Base-by-base conservation (phyloP, 2,329 filamentous ascomycete species). In the Aspergillus bombycis region DNA sequence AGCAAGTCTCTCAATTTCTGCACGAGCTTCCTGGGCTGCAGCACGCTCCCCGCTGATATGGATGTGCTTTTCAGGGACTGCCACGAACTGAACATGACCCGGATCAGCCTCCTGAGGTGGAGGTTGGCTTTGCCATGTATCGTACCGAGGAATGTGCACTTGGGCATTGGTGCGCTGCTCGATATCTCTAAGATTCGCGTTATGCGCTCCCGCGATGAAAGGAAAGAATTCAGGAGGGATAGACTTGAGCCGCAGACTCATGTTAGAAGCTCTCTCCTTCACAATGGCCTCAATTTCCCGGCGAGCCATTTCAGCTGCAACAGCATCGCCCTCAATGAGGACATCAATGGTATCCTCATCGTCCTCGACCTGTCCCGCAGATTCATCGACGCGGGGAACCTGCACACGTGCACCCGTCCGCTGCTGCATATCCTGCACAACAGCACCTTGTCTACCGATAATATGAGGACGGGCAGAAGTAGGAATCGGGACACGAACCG, bases 181-280 rank as follows among this genome's bases (percentile, higher is more conserved):
- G 58, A 97, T 83, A 43, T 86, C 85, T 67, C 87, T 84, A 61
- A 92, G 80, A 57, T 88, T 82, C 54, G 86, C 82, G 75, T 93
- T 92, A 75, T 91, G 86, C 11, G 90, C 88, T 56, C 93, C 93
- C 28, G 93, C 90, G 77, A 99, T 90, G 83, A 99, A 99, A 58
- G 94, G 94, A 80, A 95, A 99, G 79, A 95, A 96, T 76, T 97
- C 93, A 30, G 93, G 87, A 9, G 95, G 94, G 64, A 99, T 90
- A 56, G 89, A 89, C 78, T 90, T 92, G 68, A 99, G 80, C 71
- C 91, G 92, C 62, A 93, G 85, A 80, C 88, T 95, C 74, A 94
- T 87, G 70, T 90, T 94, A 61, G 92, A 90, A 59, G 91, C 89
- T 66, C 93, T 89, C 79, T 97, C 93, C 71, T 90, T 91, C 61